These are phyloP conservation scores for Mucor mucedo DNA, from an alignment of 371 early-diverging fungal genomes.

Conservation along the genomic window DNA sequence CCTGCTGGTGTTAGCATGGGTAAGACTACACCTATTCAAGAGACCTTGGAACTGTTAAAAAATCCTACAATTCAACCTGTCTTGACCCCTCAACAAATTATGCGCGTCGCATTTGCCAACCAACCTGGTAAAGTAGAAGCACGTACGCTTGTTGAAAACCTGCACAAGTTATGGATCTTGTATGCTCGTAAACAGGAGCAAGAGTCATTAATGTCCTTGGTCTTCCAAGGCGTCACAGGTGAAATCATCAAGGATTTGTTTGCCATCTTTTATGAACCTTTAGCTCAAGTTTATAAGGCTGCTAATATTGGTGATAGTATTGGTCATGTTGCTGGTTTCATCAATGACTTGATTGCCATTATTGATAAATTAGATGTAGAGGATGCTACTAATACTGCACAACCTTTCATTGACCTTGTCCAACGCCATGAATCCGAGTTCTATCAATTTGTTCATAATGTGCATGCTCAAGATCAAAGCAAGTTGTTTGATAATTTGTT, in stretches of 20 bases:
- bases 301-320: conserved; percentile 70
- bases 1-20: conserved; percentile 13
- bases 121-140: conserved; percentile 28
- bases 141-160: conserved; percentile 39
- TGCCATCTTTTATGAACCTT: conserved; percentile 68
- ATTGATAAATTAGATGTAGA: conserved; percentile 54
- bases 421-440: conserved; percentile 60
- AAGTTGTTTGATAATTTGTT: conserved; percentile 49
- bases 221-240: conserved; percentile 69
- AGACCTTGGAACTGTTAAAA: conserved; percentile 49
- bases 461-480: conserved; percentile 58
- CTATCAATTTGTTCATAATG: conserved; percentile 65
- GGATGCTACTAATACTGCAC: conserved; percentile 38
- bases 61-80: conserved; percentile 50
- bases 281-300: conserved; percentile 69
- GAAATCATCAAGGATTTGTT: conserved; percentile 68
- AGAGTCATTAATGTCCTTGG: conserved; percentile 57
- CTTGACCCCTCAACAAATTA: conserved; percentile 48
- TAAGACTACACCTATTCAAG: conserved; percentile 12
- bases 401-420: conserved; percentile 55
- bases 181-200: conserved; percentile 62
- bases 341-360: conserved; percentile 62
- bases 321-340: conserved; percentile 59
- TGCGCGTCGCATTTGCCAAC: conserved; percentile 36
- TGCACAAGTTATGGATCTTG: conserved; percentile 56